A percentile compares a stretch with the other conserved stretches of the same genome.
Conservation (phyloP, 2,329 filamentous ascomycete genomes). For the Alternaria solani region DNA sequence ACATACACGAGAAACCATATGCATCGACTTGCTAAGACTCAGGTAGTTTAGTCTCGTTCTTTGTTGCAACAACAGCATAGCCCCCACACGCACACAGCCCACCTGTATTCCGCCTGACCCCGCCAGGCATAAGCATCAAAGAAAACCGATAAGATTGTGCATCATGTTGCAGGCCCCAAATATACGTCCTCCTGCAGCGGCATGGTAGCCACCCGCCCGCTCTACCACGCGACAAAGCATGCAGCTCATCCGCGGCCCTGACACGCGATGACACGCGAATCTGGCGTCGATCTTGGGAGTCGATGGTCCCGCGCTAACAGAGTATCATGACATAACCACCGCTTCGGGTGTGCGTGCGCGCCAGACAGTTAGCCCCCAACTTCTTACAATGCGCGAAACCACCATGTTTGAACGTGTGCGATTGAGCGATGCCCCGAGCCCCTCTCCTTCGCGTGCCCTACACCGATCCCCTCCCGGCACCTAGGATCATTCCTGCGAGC, state of each 20-base stretch:
- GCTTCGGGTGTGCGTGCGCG: background rate
- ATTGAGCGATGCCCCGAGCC: conserved; percentile 58
- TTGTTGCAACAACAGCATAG: conserved; percentile 5
- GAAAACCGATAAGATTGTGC: conserved; percentile 3
- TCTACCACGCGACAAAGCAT: conserved; percentile 17
- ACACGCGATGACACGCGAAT: background rate
- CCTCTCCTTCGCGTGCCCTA: conserved; percentile 85
- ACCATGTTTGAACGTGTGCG: conserved; percentile 17
- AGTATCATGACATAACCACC: conserved; percentile 25
- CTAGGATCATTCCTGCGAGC: conserved; percentile 75
- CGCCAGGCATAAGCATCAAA: conserved; percentile 5
- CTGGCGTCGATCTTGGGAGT: background rate
- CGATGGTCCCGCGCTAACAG: conserved; percentile 11
- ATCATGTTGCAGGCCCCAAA: conserved; percentile 15
- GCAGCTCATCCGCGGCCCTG: conserved; percentile 58
- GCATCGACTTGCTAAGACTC: background rate
- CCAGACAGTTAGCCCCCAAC: background rate
- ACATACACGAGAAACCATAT: background rate
- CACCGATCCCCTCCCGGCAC: conserved; percentile 79
- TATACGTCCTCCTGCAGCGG: conserved; percentile 20
- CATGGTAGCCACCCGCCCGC: conserved; percentile 10
- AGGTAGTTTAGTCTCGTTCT: background rate
- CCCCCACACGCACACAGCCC: conserved; percentile 6
- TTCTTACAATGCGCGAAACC: conserved; percentile 9
- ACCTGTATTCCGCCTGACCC: conserved; percentile 3